Evolutionary conservation across 345 rosid genomes (phyloP).

Genomic region (Brassica napus): DNA sequence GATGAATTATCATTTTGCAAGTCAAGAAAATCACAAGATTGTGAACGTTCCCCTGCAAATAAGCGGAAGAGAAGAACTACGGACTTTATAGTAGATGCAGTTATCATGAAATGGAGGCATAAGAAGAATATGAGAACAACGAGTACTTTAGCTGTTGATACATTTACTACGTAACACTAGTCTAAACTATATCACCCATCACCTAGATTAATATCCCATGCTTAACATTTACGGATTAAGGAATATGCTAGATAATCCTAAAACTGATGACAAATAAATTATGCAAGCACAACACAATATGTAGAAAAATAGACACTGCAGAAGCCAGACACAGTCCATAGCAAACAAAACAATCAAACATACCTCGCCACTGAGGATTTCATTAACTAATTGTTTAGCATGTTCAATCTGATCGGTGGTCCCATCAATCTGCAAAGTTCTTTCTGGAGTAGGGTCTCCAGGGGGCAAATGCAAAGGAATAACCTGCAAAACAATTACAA

Average conservation of each 20-base stretch:
- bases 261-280: conserved; percentile 1
- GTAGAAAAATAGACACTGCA: conserved; percentile 21
- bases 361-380: conserved; percentile 96
- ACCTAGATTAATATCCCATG: neutral
- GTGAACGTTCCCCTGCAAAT: conserved; percentile 28
- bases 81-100: neutral
- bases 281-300: conserved; percentile 22
- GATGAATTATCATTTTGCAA: conserved; percentile 1
- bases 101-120: neutral
- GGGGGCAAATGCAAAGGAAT: conserved; percentile 97
- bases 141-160: conserved; percentile 7
- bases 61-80: conserved; percentile 16
- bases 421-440: conserved; percentile 91
- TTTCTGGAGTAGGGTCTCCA: conserved; percentile 76
- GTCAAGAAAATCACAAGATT: neutral
- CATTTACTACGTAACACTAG: conserved; percentile 2
- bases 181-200: neutral
- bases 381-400: conserved; percentile 89
- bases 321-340: conserved; percentile 35
- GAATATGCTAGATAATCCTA: conserved; percentile 12
- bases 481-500: conserved; percentile 50
- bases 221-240: neutral
- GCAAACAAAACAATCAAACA: conserved; percentile 42
- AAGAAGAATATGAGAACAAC: conserved; percentile 8
- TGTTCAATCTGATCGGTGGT: conserved; percentile 81